phyloP scores from a whole-genome alignment of 495 filamentous ascomycete genomes.

The Venustampulla echinocandica region DNA sequence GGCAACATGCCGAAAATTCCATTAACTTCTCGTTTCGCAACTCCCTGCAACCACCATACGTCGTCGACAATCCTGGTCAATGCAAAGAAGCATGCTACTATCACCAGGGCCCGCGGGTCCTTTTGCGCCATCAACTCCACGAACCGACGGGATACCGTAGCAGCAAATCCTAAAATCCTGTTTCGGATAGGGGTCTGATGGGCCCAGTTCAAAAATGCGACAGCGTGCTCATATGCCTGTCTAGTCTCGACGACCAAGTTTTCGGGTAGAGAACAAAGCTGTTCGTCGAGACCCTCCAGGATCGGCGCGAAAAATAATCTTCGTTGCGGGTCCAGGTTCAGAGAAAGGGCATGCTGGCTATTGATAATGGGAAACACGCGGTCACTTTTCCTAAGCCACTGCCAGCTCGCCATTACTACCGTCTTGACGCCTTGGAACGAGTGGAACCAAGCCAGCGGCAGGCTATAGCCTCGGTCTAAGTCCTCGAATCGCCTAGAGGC shows the following conservation, averaged over 20 bases:
- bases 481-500: slow-evolving; percentile 44
- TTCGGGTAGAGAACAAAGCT: slow-evolving; percentile 25
- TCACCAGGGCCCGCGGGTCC: slow-evolving; percentile 43
- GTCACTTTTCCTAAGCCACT: slow-evolving; percentile 40
- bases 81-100: slow-evolving; percentile 48
- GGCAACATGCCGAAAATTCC: slow-evolving; percentile 43
- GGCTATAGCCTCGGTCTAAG: slow-evolving; percentile 32
- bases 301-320: slow-evolving; percentile 43
- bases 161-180: slow-evolving; percentile 46
- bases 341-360: slow-evolving; percentile 41
- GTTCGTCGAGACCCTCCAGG: slow-evolving; percentile 40
- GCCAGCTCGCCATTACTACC: slow-evolving; percentile 26
- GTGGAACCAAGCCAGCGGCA: slow-evolving; percentile 49
- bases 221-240: slow-evolving; percentile 45
- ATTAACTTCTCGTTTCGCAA: slow-evolving; percentile 45
- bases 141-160: slow-evolving; percentile 48
- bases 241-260: slow-evolving; percentile 28
- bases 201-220: slow-evolving; percentile 49
- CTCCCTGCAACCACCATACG: slow-evolving; percentile 50
- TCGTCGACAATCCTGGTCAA: slow-evolving; percentile 42
- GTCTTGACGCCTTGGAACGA: slow-evolving; percentile 52
- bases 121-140: slow-evolving; percentile 42
- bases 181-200: slow-evolving; percentile 43
- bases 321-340: slow-evolving; percentile 32
- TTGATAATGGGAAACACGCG: slow-evolving; percentile 46